These are phyloP conservation scores for Globisporangium nunn DNA, from an alignment of 352 stramenopile genomes.

Conservation along the genomic window DNA sequence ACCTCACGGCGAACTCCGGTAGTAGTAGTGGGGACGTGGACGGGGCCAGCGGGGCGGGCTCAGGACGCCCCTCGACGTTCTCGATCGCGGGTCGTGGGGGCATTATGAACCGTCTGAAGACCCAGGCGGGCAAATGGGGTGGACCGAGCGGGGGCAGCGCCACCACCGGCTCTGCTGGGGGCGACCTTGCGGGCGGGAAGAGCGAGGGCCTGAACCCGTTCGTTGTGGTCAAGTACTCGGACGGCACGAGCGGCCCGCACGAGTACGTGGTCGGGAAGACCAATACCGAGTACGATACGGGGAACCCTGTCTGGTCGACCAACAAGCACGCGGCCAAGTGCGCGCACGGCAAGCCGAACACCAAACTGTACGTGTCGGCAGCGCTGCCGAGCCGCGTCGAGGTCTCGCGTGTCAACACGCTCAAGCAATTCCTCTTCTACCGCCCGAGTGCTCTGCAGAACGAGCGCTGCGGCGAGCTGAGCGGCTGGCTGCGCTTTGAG, in stretches of 20 bases:
- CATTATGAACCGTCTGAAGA: conserved; percentile 73
- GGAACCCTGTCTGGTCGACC: conserved; percentile 59
- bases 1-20: conserved; percentile 19
- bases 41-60: neutral
- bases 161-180: neutral
- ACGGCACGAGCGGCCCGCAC: conserved; percentile 35
- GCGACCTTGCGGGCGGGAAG: conserved; percentile 3
- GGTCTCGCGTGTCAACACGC: conserved; percentile 50
- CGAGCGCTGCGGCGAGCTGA: conserved; percentile 22
- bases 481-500: conserved; percentile 66
- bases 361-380: conserved; percentile 50
- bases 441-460: conserved; percentile 24
- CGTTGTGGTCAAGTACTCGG: conserved; percentile 64
- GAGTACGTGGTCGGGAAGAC: conserved; percentile 71
- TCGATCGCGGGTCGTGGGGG: conserved; percentile 33
- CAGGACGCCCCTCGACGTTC: conserved; percentile 37
- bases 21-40: conserved; percentile 1
- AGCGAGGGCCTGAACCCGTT: conserved; percentile 47
- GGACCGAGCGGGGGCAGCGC: conserved; percentile 14
- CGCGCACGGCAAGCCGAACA: conserved; percentile 57
- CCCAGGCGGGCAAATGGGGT: conserved; percentile 48
- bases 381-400: conserved; percentile 51
- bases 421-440: conserved; percentile 81
- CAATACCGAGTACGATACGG: conserved; percentile 80
- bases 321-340: conserved; percentile 60